Conservation (phyloP, 1,284 basidiomycete species). For the Meripilus lineatus region DNA sequence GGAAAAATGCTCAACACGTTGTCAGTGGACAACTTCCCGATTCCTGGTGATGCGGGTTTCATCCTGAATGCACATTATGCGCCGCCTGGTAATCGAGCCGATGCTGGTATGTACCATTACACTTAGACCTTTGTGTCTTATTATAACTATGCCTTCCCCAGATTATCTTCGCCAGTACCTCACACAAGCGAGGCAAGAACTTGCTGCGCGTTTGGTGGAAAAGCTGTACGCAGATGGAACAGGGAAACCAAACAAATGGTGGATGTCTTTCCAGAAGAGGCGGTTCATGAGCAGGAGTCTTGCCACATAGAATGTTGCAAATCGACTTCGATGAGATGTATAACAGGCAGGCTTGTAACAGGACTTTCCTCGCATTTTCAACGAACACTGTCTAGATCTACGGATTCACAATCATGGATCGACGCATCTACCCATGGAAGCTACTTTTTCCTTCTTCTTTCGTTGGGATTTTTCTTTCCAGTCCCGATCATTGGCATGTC, state of each 20-base stretch:
- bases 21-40: constrained; percentile 87
- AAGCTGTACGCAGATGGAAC: constrained; percentile 84
- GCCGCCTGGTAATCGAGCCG: constrained; percentile 69
- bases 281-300: constrained; percentile 91
- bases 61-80: constrained; percentile 92
- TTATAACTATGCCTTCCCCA: constrained; percentile 25
- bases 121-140: constrained; percentile 5
- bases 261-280: constrained; percentile 99
- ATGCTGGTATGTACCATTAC: constrained; percentile 64
- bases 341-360: too few species aligned
- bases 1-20: constrained; percentile 86
- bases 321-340: background rate
- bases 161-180: constrained; percentile 90
- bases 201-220: constrained; percentile 83
- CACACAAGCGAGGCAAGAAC: constrained; percentile 89
- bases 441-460: constrained; percentile 57
- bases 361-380: too few species aligned
- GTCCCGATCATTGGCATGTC: constrained; percentile 81
- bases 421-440: too few species aligned
- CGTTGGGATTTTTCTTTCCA: constrained; percentile 86
- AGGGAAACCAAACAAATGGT: constrained; percentile 97
- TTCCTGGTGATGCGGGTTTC: constrained; percentile 97
- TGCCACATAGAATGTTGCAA: constrained; percentile 39
- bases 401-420: too few species aligned
- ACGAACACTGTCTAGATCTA: background rate